Conservation (phyloP, 2,329 filamentous ascomycete species). For the Pseudogymnoascus destructans region DNA sequence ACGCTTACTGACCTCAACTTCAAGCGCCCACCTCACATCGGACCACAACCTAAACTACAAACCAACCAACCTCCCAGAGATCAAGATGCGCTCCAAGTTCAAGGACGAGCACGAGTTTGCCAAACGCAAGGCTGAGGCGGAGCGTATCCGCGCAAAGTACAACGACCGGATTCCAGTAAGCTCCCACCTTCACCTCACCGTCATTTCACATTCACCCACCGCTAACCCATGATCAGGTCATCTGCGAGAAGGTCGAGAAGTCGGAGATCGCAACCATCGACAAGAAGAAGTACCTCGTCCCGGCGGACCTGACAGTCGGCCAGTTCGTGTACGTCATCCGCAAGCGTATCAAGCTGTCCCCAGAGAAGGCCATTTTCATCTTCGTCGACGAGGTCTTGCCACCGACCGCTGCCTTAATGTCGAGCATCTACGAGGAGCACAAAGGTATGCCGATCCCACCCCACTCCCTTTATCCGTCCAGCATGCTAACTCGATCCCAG, state of each 20-base stretch:
- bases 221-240: constrained; percentile 50
- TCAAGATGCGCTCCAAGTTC: constrained; percentile 95
- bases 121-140: constrained; percentile 99
- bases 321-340: constrained; percentile 99
- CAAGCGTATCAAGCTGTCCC: constrained; percentile 98
- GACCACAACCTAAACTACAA: constrained; percentile 2
- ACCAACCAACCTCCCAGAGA: constrained; percentile 21
- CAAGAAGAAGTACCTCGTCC: constrained; percentile 99
- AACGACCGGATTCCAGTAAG: constrained; percentile 94
- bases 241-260: constrained; percentile 99
- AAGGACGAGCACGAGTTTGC: constrained; percentile 99
- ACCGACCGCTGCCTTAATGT: constrained; percentile 94
- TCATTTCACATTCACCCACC: constrained; percentile 23
- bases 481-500: constrained; percentile 20
- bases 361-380: constrained; percentile 99
- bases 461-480: neutral
- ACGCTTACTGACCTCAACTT: constrained; percentile 6
- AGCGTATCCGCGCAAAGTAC: constrained; percentile 90
- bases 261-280: constrained; percentile 99
- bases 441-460: constrained; percentile 37
- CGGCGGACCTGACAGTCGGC: constrained; percentile 91
- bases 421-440: constrained; percentile 99
- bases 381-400: constrained; percentile 98
- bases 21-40: constrained; percentile 1
- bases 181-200: constrained; percentile 17